Percentiles rank a stretch among this genome's conserved stretches.
These are phyloP conservation scores for Rubia peregrina DNA, from an alignment of 305 asterid species.

Conservation along the genomic window DNA sequence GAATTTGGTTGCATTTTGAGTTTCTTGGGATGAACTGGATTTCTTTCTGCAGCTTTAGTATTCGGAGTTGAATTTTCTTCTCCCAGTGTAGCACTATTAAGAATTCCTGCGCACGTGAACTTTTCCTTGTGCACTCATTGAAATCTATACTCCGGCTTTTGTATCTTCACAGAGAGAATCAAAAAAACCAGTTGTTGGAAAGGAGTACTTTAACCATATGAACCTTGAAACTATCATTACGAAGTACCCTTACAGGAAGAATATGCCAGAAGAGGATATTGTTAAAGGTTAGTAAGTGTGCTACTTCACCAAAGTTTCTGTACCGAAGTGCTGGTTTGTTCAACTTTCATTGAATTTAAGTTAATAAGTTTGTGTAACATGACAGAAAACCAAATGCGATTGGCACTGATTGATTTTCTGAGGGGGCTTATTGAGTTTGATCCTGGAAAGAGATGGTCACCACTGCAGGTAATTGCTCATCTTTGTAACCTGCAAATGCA, in stretches of 20 bases:
- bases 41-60: background rate
- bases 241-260: constrained; percentile 81
- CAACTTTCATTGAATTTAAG: background rate
- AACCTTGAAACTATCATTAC: constrained; percentile 76
- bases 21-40: background rate
- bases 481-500: constrained; percentile 11
- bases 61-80: background rate
- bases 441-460: constrained; percentile 99
- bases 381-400: constrained; percentile 76
- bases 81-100: background rate
- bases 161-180: constrained; percentile 67
- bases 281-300: constrained; percentile 52
- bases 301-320: constrained; percentile 18
- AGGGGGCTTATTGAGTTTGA: constrained; percentile 97
- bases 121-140: background rate
- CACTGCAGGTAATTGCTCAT: constrained; percentile 65
- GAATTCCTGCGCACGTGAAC: background rate
- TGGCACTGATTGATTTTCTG: constrained; percentile 87
- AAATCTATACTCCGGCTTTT: background rate
- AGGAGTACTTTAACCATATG: constrained; percentile 92
- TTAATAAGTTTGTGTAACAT: constrained; percentile 14
- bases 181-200: constrained; percentile 78
- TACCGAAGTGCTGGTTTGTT: constrained; percentile 5
- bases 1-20: background rate
- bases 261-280: constrained; percentile 65